phyloP scores from a whole-genome alignment of 2,329 filamentous ascomycete species.

The Botrytis paeoniae region DNA sequence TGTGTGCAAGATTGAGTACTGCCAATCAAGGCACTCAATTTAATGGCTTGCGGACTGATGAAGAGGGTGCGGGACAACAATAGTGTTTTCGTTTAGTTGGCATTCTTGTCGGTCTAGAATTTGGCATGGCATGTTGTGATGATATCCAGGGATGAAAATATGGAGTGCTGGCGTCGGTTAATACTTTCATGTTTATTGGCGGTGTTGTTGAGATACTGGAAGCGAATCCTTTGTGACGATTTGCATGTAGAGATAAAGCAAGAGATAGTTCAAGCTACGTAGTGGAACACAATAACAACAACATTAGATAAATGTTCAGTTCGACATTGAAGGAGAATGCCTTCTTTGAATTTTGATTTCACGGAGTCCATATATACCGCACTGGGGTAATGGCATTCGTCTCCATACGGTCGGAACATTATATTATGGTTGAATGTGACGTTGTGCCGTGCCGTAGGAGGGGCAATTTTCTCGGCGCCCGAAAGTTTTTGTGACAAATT shows the following conservation, averaged over 20 bases:
- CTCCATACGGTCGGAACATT: not conserved
- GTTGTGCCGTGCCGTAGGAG: not conserved
- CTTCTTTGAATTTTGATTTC: not conserved
- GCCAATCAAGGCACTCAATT: constrained; percentile 74
- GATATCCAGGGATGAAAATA: constrained; percentile 22
- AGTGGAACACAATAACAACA: not conserved
- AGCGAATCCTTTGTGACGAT: not conserved
- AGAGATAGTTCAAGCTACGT: not conserved
- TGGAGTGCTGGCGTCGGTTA: constrained; percentile 15
- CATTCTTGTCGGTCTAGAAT: constrained; percentile 12
- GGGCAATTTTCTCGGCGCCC: constrained; percentile 6
- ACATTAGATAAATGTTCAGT: not conserved
- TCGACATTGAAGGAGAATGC: not conserved
- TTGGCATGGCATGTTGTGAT: constrained; percentile 17
- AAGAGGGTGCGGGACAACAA: constrained; percentile 42
- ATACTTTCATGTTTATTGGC: not conserved
- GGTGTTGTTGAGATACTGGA: not conserved
- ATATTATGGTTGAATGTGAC: not conserved
- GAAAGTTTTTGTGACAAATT: not conserved
- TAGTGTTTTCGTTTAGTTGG: constrained; percentile 16
- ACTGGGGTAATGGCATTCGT: not conserved
- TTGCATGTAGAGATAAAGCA: not conserved
- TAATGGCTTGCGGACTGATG: constrained; percentile 57
- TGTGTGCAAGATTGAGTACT: constrained; percentile 79
- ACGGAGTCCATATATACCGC: not conserved